These are phyloP conservation scores for Akanthomyces muscarius DNA, from an alignment of 2,329 filamentous ascomycete species.

Conservation along the genomic window DNA sequence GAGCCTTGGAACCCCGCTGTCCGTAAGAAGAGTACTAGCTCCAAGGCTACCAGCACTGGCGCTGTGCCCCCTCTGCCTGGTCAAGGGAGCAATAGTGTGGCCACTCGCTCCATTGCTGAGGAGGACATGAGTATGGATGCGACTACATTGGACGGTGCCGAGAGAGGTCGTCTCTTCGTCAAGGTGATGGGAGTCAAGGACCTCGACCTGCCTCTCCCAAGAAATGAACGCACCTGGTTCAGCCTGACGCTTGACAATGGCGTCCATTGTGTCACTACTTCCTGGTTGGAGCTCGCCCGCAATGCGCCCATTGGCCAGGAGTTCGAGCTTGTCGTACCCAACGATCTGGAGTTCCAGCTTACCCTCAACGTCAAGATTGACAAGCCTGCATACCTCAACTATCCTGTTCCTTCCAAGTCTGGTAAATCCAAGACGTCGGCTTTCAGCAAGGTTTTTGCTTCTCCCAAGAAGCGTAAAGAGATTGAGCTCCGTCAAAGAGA, in stretches of 20 bases:
- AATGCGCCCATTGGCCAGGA: slow-evolving; percentile 95
- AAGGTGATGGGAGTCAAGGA: slow-evolving; percentile 99
- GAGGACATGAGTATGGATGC: slow-evolving; percentile 57
- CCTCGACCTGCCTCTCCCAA: slow-evolving; percentile 83
- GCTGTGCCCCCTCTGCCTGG: slow-evolving; percentile 80
- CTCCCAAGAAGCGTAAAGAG: slow-evolving; percentile 95
- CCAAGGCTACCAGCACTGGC: slow-evolving; percentile 42
- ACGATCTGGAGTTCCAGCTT: slow-evolving; percentile 97
- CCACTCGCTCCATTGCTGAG: slow-evolving; percentile 64
- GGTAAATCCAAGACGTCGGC: slow-evolving; percentile 73
- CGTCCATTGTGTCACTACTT: slow-evolving; percentile 93
- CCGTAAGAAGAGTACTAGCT: slow-evolving; percentile 62
- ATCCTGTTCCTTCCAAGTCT: slow-evolving; percentile 57
- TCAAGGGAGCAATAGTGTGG: slow-evolving; percentile 70
- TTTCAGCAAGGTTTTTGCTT: slow-evolving; percentile 88
- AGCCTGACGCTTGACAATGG: slow-evolving; percentile 97
- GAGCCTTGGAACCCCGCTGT: slow-evolving; percentile 91
- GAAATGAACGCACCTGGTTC: slow-evolving; percentile 89
- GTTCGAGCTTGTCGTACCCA: slow-evolving; percentile 94
- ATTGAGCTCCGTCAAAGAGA: slow-evolving; percentile 79
- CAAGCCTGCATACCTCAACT: slow-evolving; percentile 62
- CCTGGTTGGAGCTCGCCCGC: slow-evolving; percentile 87
- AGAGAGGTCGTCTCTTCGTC: slow-evolving; percentile 88
- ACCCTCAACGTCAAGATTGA: slow-evolving; percentile 94
- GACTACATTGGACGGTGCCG: slow-evolving; percentile 70